Base-by-base conservation (phyloP, 2,329 filamentous ascomycete species). In the Diaporthe helianthi region DNA sequence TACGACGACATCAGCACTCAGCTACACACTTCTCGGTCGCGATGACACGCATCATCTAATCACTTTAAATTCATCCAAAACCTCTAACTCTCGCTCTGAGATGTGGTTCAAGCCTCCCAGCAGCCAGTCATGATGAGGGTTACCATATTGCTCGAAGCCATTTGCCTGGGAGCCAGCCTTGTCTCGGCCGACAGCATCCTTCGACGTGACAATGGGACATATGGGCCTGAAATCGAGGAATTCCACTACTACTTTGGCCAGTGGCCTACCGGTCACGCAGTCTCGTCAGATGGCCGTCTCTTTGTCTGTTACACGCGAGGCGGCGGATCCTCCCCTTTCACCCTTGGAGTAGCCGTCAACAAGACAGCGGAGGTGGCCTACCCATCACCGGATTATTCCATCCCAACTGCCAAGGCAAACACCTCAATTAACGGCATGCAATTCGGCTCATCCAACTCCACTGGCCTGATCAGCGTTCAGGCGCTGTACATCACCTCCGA, bases 171-270 rank as follows among this genome's bases (percentile, higher is more conserved):
- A 1, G 41, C 38, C 8, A 29, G 41, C 24, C 8, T 61, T 10
- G 55, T 29, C 38, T 61, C 38, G 6, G 55, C 55, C 12, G 19
- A 47, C 41, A 47, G 55, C 24, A 66, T 54, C 26, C 49, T 85
- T 1, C 77, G 82, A 41, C 76, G 81, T 8, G 82, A 85, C 71
- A 81, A 81, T 66, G 83, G 83, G n/a, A 81, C 80, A 3, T 83
- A 83, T 55, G 83, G 83, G 3, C 83, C 83, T 1, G 72, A 76
- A 2, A 75, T 85, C 4, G 83, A 85, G 71, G 83, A 85, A 71
- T 80, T 81, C 46, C 82, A 85, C 72, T 85, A 84, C 73, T 85
- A 79, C 73, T 83, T 83, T 68, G 79, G 80, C 33, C 80, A 83
- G 73, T 83, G 80, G 81, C 82, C 81, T 1, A 83, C 83, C 26